These are phyloP conservation scores for Lipomyces yamadae DNA, from an alignment of 805 yeast species.

Conservation along the genomic window DNA sequence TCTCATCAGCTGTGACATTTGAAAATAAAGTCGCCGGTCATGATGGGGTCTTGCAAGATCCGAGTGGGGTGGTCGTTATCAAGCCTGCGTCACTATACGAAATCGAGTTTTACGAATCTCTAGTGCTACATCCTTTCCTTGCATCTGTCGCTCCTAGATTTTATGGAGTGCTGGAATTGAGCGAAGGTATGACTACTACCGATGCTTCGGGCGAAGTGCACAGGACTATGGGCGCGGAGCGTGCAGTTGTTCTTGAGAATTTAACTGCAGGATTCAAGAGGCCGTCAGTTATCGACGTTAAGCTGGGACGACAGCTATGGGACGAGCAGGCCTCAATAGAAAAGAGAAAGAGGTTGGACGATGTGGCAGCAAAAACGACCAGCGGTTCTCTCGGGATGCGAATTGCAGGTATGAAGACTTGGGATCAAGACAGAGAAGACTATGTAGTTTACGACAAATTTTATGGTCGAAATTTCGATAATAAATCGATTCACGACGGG, in stretches of 20 bases:
- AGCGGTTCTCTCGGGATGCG: conserved; percentile 77
- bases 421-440: conserved; percentile 40
- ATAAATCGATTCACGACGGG: conserved; percentile 51
- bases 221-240: conserved; percentile 30
- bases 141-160: conserved; percentile 57
- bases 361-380: conserved; percentile 74
- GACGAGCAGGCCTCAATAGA: conserved; percentile 63
- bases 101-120: conserved; percentile 67
- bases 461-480: conserved; percentile 68
- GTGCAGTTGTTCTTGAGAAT: conserved; percentile 70
- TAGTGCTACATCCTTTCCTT: conserved; percentile 41
- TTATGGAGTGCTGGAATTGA: conserved; percentile 64
- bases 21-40: conserved; percentile 86
- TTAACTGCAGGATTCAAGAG: conserved; percentile 60
- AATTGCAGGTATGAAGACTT: conserved; percentile 84
- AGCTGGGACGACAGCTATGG: conserved; percentile 72
- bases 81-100: conserved; percentile 72
- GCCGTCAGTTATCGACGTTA: conserved; percentile 83
- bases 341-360: conserved; percentile 62
- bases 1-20: conserved; percentile 25
- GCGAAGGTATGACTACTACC: conserved; percentile 43
- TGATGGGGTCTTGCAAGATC: conserved; percentile 70
- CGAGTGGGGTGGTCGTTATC: conserved; percentile 69
- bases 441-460: conserved; percentile 62
- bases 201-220: conserved; percentile 36